phyloP scores from a whole-genome alignment of 1,139 yeast species.

The Taphrina flavorubra region DNA sequence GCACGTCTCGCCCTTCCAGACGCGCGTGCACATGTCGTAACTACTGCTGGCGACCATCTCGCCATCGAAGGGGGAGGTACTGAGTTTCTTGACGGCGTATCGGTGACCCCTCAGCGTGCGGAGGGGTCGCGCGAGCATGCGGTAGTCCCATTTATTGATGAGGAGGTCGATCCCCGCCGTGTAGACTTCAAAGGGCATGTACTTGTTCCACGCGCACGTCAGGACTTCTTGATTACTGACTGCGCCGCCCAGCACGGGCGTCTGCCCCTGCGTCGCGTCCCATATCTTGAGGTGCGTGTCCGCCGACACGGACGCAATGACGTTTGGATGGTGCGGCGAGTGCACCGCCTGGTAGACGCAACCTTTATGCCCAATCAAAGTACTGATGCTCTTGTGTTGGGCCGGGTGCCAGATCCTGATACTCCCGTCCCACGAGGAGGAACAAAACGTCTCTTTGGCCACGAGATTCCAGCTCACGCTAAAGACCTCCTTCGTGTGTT shows the following conservation, averaged over 20 bases:
- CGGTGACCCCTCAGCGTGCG: conserved; percentile 87
- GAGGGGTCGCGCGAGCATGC: conserved; percentile 70
- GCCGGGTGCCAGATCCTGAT: conserved; percentile 59
- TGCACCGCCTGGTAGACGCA: conserved; percentile 69
- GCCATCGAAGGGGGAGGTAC: conserved; percentile 88
- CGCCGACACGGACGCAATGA: conserved; percentile 77
- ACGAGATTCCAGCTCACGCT: conserved; percentile 85
- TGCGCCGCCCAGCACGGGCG: conserved; percentile 67
- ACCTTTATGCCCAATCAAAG: conserved; percentile 34
- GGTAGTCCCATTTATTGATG: conserved; percentile 82
- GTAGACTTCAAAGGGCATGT: conserved; percentile 76
- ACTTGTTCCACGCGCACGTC: conserved; percentile 88
- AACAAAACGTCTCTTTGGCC: conserved; percentile 71
- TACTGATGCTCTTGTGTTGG: conserved; percentile 21
- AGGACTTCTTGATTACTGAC: conserved; percentile 84
- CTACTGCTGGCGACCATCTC: conserved; percentile 75
- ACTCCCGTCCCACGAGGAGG: conserved; percentile 92
- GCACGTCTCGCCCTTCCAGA: conserved; percentile 70
- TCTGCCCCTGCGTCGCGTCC: conserved; percentile 76
- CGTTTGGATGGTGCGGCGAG: conserved; percentile 82
- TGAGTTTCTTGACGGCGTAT: conserved; percentile 78
- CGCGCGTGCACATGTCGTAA: conserved; percentile 88
- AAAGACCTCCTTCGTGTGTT: conserved; percentile 86
- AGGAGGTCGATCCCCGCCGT: conserved; percentile 89
- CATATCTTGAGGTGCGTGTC: conserved; percentile 78